These are phyloP conservation scores for Scheffersomyces parashehatae DNA, from an alignment of 1,139 yeast genomes.

Conservation along the genomic window DNA sequence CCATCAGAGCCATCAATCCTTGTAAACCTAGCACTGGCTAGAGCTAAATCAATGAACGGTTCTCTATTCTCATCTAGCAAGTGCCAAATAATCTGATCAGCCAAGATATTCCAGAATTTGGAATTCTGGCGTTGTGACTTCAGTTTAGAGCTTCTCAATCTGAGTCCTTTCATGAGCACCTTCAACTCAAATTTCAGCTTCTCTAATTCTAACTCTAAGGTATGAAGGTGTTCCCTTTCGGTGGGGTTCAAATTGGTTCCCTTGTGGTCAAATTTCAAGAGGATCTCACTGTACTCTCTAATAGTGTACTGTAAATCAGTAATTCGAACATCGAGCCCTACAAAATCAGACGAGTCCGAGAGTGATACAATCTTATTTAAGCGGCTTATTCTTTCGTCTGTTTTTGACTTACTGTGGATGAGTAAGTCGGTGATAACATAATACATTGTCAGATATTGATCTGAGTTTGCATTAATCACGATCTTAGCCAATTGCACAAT, in stretches of 20 bases:
- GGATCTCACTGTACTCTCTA: conserved; percentile 41
- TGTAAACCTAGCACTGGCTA: conserved; percentile 63
- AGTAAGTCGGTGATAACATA: conserved; percentile 65
- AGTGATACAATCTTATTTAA: conserved; percentile 68
- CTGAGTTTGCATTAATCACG: conserved; percentile 69
- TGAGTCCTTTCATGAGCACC: conserved; percentile 67
- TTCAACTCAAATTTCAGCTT: conserved; percentile 58
- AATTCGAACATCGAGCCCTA: conserved; percentile 55
- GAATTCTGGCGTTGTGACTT: conserved; percentile 29
- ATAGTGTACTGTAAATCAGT: conserved; percentile 57
- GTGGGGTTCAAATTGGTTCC: conserved; percentile 21
- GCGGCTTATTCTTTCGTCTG: conserved; percentile 56
- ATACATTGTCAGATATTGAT: conserved; percentile 69
- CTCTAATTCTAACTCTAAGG: conserved; percentile 58
- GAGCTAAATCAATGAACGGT: conserved; percentile 73
- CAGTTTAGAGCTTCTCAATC: conserved; percentile 44
- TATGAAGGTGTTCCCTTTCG: conserved; percentile 32
- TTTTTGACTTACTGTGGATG: conserved; percentile 64
- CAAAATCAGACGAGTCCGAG: conserved; percentile 65
- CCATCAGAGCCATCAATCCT: conserved; percentile 57
- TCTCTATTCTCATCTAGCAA: conserved; percentile 58
- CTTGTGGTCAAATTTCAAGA: conserved; percentile 42
- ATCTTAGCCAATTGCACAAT: conserved; percentile 67
- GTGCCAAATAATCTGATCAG: conserved; percentile 73
- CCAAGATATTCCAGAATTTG: conserved; percentile 39